Evolutionary conservation across 1,139 yeast species (phyloP).

Genomic region (Geotrichum australiense): DNA sequence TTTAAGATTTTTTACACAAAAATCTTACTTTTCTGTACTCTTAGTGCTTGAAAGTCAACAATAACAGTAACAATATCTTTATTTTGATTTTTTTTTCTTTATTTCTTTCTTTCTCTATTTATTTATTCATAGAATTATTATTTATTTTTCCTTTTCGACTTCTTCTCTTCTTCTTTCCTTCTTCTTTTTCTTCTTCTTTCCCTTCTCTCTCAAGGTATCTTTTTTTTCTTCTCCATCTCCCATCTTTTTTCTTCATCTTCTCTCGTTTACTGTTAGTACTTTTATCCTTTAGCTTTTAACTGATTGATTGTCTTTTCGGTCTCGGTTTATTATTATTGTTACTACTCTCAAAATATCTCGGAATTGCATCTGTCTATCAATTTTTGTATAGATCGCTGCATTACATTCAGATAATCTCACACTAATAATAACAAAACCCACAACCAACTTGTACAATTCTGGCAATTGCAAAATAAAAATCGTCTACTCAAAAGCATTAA

Average conservation of each 20-base stretch:
- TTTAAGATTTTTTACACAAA: neutral
- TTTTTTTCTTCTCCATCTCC: neutral
- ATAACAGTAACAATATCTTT: no score
- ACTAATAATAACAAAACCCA: no score
- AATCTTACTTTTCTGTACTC: neutral
- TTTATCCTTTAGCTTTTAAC: neutral
- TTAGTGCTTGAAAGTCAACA: no score
- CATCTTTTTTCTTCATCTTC: neutral
- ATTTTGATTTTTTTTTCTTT: conserved; percentile 4
- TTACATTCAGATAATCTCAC: no score
- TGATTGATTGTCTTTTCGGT: neutral
- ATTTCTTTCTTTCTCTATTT: neutral
- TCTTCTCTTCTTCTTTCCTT: conserved; percentile 2
- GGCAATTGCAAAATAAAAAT: no score
- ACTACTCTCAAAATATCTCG: no score
- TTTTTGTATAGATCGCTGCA: no score
- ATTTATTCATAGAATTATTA: conserved; percentile 2
- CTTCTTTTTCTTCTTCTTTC: neutral
- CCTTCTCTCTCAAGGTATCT: conserved; percentile 1
- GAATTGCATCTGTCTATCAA: no score
- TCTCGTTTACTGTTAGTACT: no score
- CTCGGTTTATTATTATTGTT: no score
- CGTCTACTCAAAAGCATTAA: no score
- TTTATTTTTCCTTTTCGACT: conserved; percentile 2
- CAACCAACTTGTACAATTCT: no score